Evolutionary conservation across 768 basidiomycete species (phyloP), one percentile per base, ranked within the genome.

Genomic region (Phanerochaete sordida): DNA sequence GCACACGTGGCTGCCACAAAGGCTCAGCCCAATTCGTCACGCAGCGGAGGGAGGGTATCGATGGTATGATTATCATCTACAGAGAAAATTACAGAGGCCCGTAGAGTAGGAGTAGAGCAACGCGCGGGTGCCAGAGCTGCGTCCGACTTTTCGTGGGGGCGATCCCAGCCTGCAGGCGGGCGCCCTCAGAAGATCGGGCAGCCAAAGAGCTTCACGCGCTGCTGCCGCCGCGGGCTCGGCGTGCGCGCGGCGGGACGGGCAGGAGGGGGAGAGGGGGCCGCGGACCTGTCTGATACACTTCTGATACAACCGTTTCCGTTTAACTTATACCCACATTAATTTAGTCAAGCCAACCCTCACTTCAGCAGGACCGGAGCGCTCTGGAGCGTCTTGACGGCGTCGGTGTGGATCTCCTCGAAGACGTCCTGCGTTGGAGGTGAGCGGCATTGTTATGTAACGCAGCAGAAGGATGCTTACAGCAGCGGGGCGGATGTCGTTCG

Each of bases 401-500:
- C 61, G 31, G 21, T 49, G 56, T 62, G 61, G 26, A 62, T 45
- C 46, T 62, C 61, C 15, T 55, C 31, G 59, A 63, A 53, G 37
- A 63, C 59, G 13, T 60, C 58, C 62, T 63, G 50, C 33, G 13
- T 7, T 19, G 30, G 28, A 16, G n/a, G 11, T 2, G 19, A 51
- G 28, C 15, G 50, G 16, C 16, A 33, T n/a, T n/a, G 4, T 1
- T 4, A 12, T 24, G 15, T 46, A 12, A 35, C 16, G 19, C 2
- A 46, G 30, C n/a, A 24, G 3, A 30, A 2, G 6, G 23, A 26
- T 13, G 6, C 62, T 31, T 54, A 63, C 62, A 26, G 62, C 58
- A 45, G 62, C 62, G 47, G 62, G 62, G n/a, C 50, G 37, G 55
- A 63, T 63, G 26, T 63, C 33, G 43, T 60, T 60, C 1, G 59